Evolutionary conservation across 257 asterid species (phyloP).

Genomic region (Lithospermum erythrorhizon): DNA sequence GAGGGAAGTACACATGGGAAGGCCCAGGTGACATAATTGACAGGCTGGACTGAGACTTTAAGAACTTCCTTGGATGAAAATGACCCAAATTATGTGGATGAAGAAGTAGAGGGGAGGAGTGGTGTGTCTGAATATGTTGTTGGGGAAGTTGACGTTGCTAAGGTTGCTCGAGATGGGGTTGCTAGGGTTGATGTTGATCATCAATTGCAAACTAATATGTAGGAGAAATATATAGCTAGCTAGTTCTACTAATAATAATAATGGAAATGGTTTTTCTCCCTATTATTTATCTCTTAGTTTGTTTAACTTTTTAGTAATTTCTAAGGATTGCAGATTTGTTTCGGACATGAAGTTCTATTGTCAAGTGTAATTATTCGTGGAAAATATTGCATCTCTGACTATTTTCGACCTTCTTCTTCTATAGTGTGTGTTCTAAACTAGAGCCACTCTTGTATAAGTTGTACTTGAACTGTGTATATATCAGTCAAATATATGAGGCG

Average conservation of each 20-base stretch:
- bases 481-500: too few species aligned
- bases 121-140: constrained; percentile 28
- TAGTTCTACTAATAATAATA: too few species aligned
- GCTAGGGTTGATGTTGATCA: constrained; percentile 36
- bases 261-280: background rate
- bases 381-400: too few species aligned
- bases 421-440: too few species aligned
- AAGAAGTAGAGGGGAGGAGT: constrained; percentile 37
- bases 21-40: constrained; percentile 23
- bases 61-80: constrained; percentile 35
- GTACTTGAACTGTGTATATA: too few species aligned
- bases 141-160: constrained; percentile 36
- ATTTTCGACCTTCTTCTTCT: too few species aligned
- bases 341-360: background rate
- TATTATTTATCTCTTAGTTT: background rate
- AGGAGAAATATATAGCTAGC: too few species aligned
- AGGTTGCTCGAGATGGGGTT: constrained; percentile 32
- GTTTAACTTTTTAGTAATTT: too few species aligned
- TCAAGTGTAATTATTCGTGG: too few species aligned
- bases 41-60: constrained; percentile 22
- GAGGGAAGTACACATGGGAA: constrained; percentile 61
- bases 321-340: constrained; percentile 7
- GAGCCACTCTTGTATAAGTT: too few species aligned
- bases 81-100: constrained; percentile 49
- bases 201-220: constrained; percentile 16